Evolutionary conservation across 2,329 filamentous ascomycete species (phyloP).

Genomic region (Herpotrichia juniperi): DNA sequence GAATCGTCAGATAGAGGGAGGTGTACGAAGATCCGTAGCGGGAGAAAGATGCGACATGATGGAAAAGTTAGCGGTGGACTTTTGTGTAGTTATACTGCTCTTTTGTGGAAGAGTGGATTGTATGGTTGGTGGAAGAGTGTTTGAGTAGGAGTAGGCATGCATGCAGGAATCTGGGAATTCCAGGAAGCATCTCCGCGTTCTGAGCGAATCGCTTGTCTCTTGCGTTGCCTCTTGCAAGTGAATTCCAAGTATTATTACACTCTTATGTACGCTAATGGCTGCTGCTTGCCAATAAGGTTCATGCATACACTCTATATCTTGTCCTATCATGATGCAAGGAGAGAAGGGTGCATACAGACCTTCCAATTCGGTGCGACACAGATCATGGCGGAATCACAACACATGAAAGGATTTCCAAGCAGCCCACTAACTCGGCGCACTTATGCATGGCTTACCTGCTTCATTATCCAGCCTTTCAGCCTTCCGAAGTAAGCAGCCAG

Average conservation of each 20-base stretch:
- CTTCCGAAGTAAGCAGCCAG: background rate
- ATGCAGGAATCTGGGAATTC: background rate
- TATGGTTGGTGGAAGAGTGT: background rate
- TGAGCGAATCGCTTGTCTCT: background rate
- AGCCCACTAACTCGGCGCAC: too few species aligned
- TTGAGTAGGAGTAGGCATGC: slow-evolving; percentile 1
- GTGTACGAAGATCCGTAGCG: too few species aligned
- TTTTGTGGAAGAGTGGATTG: slow-evolving; percentile 1
- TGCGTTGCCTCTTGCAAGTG: too few species aligned
- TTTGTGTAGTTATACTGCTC: background rate
- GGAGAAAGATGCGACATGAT: background rate
- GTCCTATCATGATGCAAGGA: background rate
- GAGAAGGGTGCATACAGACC: background rate
- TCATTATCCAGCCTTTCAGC: background rate
- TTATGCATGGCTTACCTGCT: background rate
- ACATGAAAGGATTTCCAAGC: too few species aligned
- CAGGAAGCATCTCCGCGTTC: slow-evolving; percentile 9
- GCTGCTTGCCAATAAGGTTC: background rate
- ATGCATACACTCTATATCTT: background rate
- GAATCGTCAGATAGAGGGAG: background rate
- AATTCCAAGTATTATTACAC: too few species aligned
- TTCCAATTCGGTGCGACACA: background rate
- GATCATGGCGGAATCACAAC: background rate
- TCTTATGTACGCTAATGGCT: background rate
- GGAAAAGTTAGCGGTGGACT: background rate